Evolutionary conservation across 2,329 filamentous ascomycete species (phyloP), one percentile per base, ranked within the genome.

Genomic region (Cercospora sesami): DNA sequence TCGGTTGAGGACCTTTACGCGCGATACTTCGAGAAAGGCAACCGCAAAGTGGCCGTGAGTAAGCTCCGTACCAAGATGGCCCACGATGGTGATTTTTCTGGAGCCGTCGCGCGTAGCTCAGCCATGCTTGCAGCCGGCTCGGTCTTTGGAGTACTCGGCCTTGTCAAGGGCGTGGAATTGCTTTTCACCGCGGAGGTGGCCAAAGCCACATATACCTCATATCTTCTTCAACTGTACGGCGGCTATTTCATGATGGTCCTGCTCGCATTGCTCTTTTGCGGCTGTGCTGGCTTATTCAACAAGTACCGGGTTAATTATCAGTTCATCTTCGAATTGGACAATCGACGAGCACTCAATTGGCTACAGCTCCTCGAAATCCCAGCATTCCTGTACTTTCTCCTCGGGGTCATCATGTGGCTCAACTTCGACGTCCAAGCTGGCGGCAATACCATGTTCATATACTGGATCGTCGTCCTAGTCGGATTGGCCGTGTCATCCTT

Each of bases 21-120:
- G 0, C 87, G 93, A 64, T 98, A 98, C 79, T 98, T 99, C 75
- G 94, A 97, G 80, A 88, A 89, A 58, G 94, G 94, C 3, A 97
- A 97, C 78, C 92, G 91, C 78, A 99, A 99, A 80, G 86, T 97
- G 39, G 95, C 95, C 0, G 90, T 90, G 2, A 90, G 91, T 23
- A 97, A 97, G 80, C 86, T 99, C 21, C 90, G 94, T 58, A 90
- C 90, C 28, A 87, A 92, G 70, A 85, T 85, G 14, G 77, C 86
- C 79, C 81, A 88, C 83, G 75, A 86, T 0, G 84, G 83, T 18
- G 86, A 89, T 65, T 88, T 84, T 73, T 87, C 86, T 9, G 84
- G 83, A 3, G 85, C 83, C 36, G 83, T 87, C 2, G 89, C 89
- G 73, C 83, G 86, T 9, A 87, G 86, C 63, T 88, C 88, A 12